Percentiles rank a stretch among this genome's conserved stretches.
phyloP scores from a whole-genome alignment of 352 stramenopile genomes.

The Paralagenidium karlingii region DNA sequence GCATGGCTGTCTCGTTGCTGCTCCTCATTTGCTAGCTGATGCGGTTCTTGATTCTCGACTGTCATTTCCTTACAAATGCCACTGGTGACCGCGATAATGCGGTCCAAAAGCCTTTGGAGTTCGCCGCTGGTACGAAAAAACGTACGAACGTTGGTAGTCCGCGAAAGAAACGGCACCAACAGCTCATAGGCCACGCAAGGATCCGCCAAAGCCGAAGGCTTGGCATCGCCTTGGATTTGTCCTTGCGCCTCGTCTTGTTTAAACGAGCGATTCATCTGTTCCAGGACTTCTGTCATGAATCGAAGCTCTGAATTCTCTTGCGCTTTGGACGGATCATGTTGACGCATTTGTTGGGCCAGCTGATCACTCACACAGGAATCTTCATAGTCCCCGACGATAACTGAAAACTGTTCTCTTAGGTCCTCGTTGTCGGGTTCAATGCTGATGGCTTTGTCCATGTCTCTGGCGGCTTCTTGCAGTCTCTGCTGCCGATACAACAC shows the following conservation, averaged over 20 bases:
- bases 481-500: constrained; percentile 36
- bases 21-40: not conserved
- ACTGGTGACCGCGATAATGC: constrained; percentile 12
- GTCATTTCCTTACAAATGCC: too few relatives aligned
- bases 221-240: too few relatives aligned
- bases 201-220: too few relatives aligned
- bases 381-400: constrained; percentile 61
- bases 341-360: constrained; percentile 6
- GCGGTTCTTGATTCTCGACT: not conserved
- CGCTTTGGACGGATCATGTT: not conserved
- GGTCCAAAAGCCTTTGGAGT: constrained; percentile 26
- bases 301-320: constrained; percentile 23
- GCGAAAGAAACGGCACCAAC: constrained; percentile 33
- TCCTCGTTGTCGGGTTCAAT: constrained; percentile 41
- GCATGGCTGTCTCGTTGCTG: constrained; percentile 1
- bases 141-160: constrained; percentile 21
- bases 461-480: constrained; percentile 24
- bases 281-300: constrained; percentile 27
- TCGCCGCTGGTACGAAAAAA: constrained; percentile 45
- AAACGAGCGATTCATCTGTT: constrained; percentile 36
- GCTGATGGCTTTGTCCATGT: constrained; percentile 33
- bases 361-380: constrained; percentile 22
- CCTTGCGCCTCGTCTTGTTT: constrained; percentile 3
- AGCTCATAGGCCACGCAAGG: constrained; percentile 34
- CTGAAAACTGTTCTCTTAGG: constrained; percentile 52